Percentiles rank a stretch among this genome's conserved stretches.
phyloP scores from a whole-genome alignment of 345 rosid genomes.

The Lepidium sativum region DNA sequence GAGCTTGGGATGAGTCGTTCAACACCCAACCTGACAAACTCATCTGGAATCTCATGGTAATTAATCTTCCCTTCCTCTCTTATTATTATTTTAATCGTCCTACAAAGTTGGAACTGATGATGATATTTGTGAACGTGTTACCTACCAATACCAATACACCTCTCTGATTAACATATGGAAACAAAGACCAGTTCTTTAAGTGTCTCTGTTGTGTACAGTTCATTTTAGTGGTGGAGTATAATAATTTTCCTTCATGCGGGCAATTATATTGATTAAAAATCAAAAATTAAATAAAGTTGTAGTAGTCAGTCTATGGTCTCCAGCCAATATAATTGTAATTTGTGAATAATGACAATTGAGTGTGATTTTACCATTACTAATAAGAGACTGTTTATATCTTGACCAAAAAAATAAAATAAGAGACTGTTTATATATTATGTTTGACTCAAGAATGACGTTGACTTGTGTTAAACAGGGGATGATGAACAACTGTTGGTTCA shows the following conservation, averaged over 20 bases:
- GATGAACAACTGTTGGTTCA: constrained; percentile 99
- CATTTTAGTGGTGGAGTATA: constrained; percentile 2
- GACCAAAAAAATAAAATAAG: too few species aligned
- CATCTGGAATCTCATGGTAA: constrained; percentile 94
- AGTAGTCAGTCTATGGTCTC: neutral
- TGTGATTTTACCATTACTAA: neutral
- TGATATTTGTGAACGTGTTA: constrained; percentile 11
- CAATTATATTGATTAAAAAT: too few species aligned
- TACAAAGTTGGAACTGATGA: constrained; percentile 24
- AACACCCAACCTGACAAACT: constrained; percentile 95
- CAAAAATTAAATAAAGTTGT: too few species aligned
- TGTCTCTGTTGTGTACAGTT: constrained; percentile 11
- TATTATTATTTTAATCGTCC: neutral
- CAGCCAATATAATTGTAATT: neutral
- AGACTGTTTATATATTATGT: neutral
- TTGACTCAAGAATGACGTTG: constrained; percentile 14
- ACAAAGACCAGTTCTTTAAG: neutral
- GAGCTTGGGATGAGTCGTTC: constrained; percentile 90
- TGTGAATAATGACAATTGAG: neutral
- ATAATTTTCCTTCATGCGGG: too few species aligned
- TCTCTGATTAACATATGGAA: neutral
- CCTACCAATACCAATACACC: constrained; percentile 24
- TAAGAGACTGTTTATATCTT: neutral
- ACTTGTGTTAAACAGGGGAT: constrained; percentile 54
- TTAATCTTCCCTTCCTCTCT: constrained; percentile 7